Evolutionary conservation across 139 green algal species (phyloP).

Genomic region (Tetradesmus lagerheimii): DNA sequence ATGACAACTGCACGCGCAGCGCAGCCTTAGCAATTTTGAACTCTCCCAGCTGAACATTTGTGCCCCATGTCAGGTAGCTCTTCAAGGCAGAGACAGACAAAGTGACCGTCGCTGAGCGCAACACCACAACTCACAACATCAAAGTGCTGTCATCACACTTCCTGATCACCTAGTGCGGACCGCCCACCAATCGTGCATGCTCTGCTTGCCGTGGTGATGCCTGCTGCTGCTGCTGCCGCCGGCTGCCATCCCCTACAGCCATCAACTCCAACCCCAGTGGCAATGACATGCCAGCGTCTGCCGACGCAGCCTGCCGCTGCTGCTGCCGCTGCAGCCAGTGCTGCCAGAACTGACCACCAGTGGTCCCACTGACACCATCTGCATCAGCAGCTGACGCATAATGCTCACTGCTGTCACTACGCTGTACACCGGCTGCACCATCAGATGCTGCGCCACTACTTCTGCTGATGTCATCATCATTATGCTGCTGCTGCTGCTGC

Average conservation of each 20-base stretch:
- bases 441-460: neutral
- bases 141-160: neutral
- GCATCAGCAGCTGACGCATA: neutral
- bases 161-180: neutral
- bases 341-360: constrained; percentile 22
- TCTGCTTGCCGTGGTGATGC: neutral
- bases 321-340: constrained; percentile 36
- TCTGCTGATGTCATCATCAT: neutral
- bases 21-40: too few relatives aligned
- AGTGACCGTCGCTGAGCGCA: too few relatives aligned
- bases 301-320: constrained; percentile 16
- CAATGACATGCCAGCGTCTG: constrained; percentile 16
- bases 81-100: too few relatives aligned
- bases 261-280: constrained; percentile 35
- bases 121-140: neutral
- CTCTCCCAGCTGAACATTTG: too few relatives aligned
- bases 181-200: neutral
- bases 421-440: neutral
- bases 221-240: constrained; percentile 20
- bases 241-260: neutral
- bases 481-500: neutral
- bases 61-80: too few relatives aligned
- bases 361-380: neutral
- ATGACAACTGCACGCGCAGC: too few relatives aligned
- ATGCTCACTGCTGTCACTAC: neutral